Evolutionary conservation across 306 rosid genomes (phyloP).

Genomic region (Lupinus albus): DNA sequence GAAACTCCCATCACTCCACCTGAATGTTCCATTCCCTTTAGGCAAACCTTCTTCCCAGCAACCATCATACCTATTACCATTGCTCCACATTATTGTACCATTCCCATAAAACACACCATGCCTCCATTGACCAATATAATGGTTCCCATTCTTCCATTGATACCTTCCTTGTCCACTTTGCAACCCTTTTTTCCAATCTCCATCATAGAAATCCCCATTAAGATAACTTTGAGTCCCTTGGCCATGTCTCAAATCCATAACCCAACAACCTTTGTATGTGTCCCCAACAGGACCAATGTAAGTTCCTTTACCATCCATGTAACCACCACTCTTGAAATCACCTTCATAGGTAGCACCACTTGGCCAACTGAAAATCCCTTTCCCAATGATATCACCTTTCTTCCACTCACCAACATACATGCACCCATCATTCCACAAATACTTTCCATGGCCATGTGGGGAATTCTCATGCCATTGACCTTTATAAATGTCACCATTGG

Average conservation of each 20-base stretch:
- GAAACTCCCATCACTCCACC: constrained; percentile 80
- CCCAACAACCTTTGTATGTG: constrained; percentile 84
- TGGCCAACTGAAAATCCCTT: constrained; percentile 91
- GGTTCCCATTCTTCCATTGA: constrained; percentile 85
- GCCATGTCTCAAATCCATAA: constrained; percentile 79
- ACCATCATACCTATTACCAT: constrained; percentile 85
- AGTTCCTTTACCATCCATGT: constrained; percentile 87
- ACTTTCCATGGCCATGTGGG: constrained; percentile 84
- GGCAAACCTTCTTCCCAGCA: constrained; percentile 86
- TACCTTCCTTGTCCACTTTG: constrained; percentile 87
- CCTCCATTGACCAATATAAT: constrained; percentile 80
- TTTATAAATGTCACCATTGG: constrained; percentile 78
- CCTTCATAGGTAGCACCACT: constrained; percentile 96
- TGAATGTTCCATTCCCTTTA: constrained; percentile 80
- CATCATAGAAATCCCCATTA: constrained; percentile 89
- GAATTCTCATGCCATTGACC: constrained; percentile 67
- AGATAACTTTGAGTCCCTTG: constrained; percentile 69
- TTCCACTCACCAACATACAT: constrained; percentile 91
- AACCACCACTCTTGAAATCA: constrained; percentile 69
- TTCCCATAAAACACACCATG: constrained; percentile 68
- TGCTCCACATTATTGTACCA: constrained; percentile 76
- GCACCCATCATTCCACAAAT: constrained; percentile 91
- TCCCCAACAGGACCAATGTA: constrained; percentile 75
- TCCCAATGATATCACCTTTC: constrained; percentile 64
- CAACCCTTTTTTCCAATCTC: constrained; percentile 85